phyloP scores from a whole-genome alignment of 495 filamentous ascomycete species.

The Neurospora sp. region DNA sequence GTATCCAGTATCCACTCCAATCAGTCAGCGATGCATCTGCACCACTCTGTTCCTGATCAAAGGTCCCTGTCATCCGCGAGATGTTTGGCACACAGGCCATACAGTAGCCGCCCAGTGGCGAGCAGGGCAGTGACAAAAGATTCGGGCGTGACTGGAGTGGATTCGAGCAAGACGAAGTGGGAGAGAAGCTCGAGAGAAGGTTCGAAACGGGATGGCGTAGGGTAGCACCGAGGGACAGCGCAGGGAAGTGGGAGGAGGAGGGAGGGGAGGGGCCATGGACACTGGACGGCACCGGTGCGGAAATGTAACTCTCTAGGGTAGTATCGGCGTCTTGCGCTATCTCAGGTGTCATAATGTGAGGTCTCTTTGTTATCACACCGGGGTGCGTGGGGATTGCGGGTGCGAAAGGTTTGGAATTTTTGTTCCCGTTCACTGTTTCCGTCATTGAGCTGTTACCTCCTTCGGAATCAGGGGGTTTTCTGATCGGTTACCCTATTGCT shows the following conservation, averaged over 20 bases:
- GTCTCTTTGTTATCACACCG: neutral
- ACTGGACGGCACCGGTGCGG: neutral
- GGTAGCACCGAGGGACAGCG: neutral
- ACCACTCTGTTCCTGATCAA: neutral
- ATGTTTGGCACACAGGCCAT: neutral
- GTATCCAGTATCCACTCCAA: neutral
- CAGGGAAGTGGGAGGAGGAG: neutral
- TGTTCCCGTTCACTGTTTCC: neutral
- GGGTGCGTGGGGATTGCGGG: neutral
- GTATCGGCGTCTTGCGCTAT: neutral
- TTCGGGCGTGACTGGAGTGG: neutral
- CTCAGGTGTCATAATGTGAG: neutral
- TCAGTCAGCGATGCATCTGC: neutral
- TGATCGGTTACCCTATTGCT: neutral
- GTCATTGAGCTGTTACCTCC: neutral
- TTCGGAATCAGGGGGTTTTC: neutral
- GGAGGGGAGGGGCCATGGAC: neutral
- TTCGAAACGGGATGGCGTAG: neutral
- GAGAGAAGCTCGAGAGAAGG: neutral
- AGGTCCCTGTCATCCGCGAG: neutral
- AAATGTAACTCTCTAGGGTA: neutral
- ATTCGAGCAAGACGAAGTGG: neutral
- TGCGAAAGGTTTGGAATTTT: neutral
- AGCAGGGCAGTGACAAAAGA: neutral
- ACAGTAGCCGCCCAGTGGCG: neutral